phyloP scores from a whole-genome alignment of 352 stramenopile genomes.

The Paralagenidium karlingii region DNA sequence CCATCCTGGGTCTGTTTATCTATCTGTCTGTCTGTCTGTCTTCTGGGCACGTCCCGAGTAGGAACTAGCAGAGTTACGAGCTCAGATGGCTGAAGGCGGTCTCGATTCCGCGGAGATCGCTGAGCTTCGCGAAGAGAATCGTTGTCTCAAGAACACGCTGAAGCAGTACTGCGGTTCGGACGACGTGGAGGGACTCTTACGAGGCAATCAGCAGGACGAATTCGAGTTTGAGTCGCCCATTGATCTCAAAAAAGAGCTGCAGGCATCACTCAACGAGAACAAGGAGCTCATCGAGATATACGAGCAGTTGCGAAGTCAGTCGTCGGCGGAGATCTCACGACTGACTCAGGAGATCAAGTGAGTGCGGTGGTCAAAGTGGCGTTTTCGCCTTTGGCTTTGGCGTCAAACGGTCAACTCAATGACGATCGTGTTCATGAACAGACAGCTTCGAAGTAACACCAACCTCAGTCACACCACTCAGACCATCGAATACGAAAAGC shows the following conservation, averaged over 20 bases:
- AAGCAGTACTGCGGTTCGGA: constrained; percentile 45
- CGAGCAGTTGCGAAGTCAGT: constrained; percentile 50
- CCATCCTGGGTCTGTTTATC: no score
- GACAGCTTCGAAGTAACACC: no score
- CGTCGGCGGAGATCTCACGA: constrained; percentile 22
- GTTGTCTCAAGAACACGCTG: constrained; percentile 47
- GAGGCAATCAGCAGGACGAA: not conserved
- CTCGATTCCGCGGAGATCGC: constrained; percentile 41
- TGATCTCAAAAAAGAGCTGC: not conserved
- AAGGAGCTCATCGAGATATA: constrained; percentile 66
- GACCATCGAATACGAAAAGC: not conserved
- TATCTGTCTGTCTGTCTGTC: no score
- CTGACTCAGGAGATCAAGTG: constrained; percentile 48
- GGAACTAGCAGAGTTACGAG: no score
- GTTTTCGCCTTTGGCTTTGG: no score
- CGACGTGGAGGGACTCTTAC: no score
- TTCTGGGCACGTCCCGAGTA: no score
- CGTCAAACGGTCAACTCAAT: no score
- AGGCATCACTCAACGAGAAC: constrained; percentile 55
- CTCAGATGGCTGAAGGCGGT: no score
- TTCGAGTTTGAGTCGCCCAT: constrained; percentile 28
- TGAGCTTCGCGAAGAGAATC: constrained; percentile 42
- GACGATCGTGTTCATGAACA: no score
- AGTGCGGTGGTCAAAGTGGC: not conserved
- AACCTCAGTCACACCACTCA: no score